Percentiles rank a stretch among this genome's conserved stretches.
Evolutionary conservation across 1,139 yeast species (phyloP).

Genomic region (Taphrina pruni): DNA sequence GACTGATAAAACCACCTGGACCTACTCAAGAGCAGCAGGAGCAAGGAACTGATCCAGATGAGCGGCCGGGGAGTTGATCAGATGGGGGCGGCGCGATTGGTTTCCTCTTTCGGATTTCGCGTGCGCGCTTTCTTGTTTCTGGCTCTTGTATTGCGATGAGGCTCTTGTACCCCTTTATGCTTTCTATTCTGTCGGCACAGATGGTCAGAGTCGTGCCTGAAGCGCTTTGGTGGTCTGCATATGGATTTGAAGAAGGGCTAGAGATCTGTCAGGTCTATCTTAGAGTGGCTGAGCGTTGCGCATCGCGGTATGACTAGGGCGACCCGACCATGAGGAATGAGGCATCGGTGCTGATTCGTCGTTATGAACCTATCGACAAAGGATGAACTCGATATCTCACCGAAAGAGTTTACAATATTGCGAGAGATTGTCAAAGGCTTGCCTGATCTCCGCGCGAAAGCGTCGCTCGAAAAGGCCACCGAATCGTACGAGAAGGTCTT

Average conservation of each 20-base stretch:
- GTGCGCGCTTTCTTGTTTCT: neutral
- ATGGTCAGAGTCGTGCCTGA: too few relatives aligned
- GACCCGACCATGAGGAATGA: conserved; percentile 3
- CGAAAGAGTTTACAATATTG: conserved; percentile 15
- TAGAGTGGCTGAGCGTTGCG: too few relatives aligned
- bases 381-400: conserved; percentile 21
- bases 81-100: neutral
- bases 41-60: too few relatives aligned
- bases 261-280: too few relatives aligned
- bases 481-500: conserved; percentile 7
- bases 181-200: neutral
- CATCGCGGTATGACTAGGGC: conserved; percentile 3
- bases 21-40: too few relatives aligned
- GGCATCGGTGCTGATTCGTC: conserved; percentile 3
- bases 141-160: too few relatives aligned
- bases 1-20: too few relatives aligned
- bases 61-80: neutral
- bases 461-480: conserved; percentile 20
- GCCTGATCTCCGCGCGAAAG: conserved; percentile 11
- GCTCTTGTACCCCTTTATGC: neutral
- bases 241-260: too few relatives aligned
- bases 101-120: conserved; percentile 2
- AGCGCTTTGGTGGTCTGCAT: too few relatives aligned
- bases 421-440: conserved; percentile 22
- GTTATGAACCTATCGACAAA: conserved; percentile 28